Conservation (phyloP, 164 flowering plant genomes). For the Vitis cinerea region DNA sequence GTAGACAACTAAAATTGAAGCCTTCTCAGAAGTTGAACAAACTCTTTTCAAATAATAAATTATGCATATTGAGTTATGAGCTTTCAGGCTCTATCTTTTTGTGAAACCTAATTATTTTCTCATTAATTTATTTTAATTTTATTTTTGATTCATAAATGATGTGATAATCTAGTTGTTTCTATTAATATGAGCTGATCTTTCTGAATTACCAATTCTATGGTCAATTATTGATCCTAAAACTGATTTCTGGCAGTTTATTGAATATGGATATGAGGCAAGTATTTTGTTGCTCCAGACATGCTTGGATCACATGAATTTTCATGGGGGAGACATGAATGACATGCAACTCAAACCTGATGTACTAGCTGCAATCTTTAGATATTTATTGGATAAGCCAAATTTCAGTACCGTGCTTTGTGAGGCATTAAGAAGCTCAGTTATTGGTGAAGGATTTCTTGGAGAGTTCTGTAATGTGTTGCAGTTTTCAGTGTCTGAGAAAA, state of each 20-base stretch:
- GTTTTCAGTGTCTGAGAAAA: constrained; percentile 66
- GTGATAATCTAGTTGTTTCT: no score
- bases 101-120: no score
- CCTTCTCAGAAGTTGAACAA: no score
- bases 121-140: no score
- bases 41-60: no score
- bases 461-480: constrained; percentile 54
- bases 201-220: no score
- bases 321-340: constrained; percentile 34
- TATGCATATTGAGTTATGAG: no score
- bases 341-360: constrained; percentile 38
- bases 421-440: constrained; percentile 35
- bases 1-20: no score
- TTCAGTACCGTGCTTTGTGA: constrained; percentile 63
- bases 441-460: constrained; percentile 53
- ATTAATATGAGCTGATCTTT: no score
- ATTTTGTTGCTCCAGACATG: constrained; percentile 65
- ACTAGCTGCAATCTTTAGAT: constrained; percentile 46
- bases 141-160: no score
- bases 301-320: constrained; percentile 45
- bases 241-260: constrained; percentile 47
- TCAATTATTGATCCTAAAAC: no score
- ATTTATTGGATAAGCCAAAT: constrained; percentile 59
- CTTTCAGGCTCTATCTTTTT: no score
- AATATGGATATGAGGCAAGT: constrained; percentile 70